A percentile compares a stretch with the other conserved stretches of the same genome.
Conservation (phyloP, 2,329 filamentous ascomycete species). For the Hymenoscyphus albidus region DNA sequence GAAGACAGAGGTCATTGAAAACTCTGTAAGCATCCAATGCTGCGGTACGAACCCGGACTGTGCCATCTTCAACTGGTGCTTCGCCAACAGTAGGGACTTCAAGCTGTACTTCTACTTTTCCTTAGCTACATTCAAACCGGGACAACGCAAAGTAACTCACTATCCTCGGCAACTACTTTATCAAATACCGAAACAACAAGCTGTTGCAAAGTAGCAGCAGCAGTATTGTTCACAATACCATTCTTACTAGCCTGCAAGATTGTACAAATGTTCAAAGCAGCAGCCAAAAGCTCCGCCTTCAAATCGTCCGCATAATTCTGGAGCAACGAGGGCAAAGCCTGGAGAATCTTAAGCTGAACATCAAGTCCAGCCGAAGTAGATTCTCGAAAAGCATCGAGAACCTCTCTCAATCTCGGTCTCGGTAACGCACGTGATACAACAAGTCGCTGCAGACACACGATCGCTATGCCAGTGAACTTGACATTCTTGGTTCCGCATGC, state of each 20-base stretch:
- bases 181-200: slow-evolving; percentile 91
- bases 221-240: slow-evolving; percentile 89
- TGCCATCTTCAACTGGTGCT: slow-evolving; percentile 61
- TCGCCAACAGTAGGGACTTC: slow-evolving; percentile 61
- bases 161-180: slow-evolving; percentile 79
- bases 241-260: slow-evolving; percentile 89
- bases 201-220: slow-evolving; percentile 93
- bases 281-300: slow-evolving; percentile 75
- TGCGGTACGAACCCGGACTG: slow-evolving; percentile 65
- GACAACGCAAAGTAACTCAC: slow-evolving; percentile 42
- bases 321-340: slow-evolving; percentile 81
- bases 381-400: slow-evolving; percentile 83
- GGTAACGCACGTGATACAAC: slow-evolving; percentile 80
- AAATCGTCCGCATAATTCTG: slow-evolving; percentile 86
- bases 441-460: slow-evolving; percentile 84
- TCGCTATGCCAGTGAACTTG: slow-evolving; percentile 83
- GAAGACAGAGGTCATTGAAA: slow-evolving; percentile 83
- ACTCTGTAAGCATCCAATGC: slow-evolving; percentile 83
- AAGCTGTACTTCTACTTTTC: slow-evolving; percentile 34
- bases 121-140: not conserved
- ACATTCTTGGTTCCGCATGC: slow-evolving; percentile 87
- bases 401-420: slow-evolving; percentile 73
- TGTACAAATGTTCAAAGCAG: slow-evolving; percentile 84
- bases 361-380: slow-evolving; percentile 78
- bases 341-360: slow-evolving; percentile 92